Percentiles rank a stretch among this genome's conserved stretches.
Evolutionary conservation across 106 monocot species (phyloP).

Genomic region (Acorus gramineus): DNA sequence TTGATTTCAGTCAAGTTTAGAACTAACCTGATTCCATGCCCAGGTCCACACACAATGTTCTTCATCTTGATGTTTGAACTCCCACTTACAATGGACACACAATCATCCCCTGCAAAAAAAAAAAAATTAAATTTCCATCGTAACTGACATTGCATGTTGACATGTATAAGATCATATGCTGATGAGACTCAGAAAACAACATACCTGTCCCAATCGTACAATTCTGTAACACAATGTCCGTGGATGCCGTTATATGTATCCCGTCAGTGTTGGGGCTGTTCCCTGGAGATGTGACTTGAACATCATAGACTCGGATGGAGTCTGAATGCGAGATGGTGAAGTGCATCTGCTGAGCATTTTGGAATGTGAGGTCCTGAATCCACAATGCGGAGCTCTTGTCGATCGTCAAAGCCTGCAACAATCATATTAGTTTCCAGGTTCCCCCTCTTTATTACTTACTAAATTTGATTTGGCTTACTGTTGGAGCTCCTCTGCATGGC

Average conservation of each 20-base stretch:
- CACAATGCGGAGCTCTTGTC: conserved; percentile 55
- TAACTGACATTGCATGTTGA: too few species aligned
- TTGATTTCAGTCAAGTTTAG: neutral
- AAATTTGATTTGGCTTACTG: conserved; percentile 34
- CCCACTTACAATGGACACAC: conserved; percentile 84
- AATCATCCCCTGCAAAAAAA: conserved; percentile 65
- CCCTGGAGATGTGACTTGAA: conserved; percentile 45
- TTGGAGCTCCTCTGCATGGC: conserved; percentile 94
- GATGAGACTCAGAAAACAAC: neutral
- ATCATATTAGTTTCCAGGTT: too few species aligned
- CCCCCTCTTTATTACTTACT: too few species aligned
- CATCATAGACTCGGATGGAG: conserved; percentile 23
- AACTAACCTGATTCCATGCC: conserved; percentile 90
- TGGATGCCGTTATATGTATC: conserved; percentile 67
- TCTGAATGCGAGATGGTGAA: conserved; percentile 45
- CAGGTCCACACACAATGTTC: conserved; percentile 88
- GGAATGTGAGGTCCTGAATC: conserved; percentile 50
- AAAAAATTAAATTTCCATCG: neutral
- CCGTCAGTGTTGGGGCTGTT: conserved; percentile 97
- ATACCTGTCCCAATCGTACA: conserved; percentile 78
- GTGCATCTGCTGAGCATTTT: conserved; percentile 88
- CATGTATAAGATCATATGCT: too few species aligned
- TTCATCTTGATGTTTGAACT: conserved; percentile 89
- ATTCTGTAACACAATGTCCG: conserved; percentile 49
- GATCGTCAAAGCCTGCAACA: conserved; percentile 67